Evolutionary conservation across 2,329 filamentous ascomycete genomes (phyloP).

Genomic region (Venturiaceae sp.): DNA sequence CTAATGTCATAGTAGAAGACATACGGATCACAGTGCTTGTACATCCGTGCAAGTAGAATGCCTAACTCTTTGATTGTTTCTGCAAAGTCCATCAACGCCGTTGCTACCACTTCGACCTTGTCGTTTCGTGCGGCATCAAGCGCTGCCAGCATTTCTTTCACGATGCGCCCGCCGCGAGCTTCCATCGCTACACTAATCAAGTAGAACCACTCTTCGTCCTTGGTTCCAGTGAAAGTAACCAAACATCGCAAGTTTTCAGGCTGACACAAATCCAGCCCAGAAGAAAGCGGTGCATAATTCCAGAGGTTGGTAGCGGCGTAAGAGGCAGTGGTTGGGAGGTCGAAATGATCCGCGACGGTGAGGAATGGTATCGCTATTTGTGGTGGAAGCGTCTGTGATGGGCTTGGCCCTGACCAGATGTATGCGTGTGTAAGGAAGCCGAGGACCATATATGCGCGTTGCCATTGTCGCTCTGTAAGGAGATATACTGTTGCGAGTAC

Average conservation of each 20-base stretch:
- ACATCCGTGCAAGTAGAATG: slow-evolving; percentile 37
- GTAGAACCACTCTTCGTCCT: slow-evolving; percentile 34
- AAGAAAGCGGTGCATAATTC: slow-evolving; percentile 19
- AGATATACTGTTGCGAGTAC: slow-evolving; percentile 65
- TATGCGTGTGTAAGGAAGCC: slow-evolving; percentile 67
- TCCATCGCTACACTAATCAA: slow-evolving; percentile 44
- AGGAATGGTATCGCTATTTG: slow-evolving; percentile 21
- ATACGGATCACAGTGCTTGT: slow-evolving; percentile 37
- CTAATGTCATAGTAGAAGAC: slow-evolving; percentile 44
- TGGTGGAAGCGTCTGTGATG: slow-evolving; percentile 18
- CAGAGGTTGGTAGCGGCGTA: slow-evolving; percentile 24
- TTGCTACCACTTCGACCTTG: slow-evolving; percentile 26
- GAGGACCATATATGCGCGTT: slow-evolving; percentile 64
- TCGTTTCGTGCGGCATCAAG: slow-evolving; percentile 33
- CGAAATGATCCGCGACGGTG: slow-evolving; percentile 19
- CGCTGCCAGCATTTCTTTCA: slow-evolving; percentile 36
- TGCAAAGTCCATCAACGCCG: slow-evolving; percentile 29
- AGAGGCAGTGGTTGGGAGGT: slow-evolving; percentile 22
- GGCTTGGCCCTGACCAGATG: slow-evolving; percentile 59
- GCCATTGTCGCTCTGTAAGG: slow-evolving; percentile 72
- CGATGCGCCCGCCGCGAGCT: slow-evolving; percentile 36
- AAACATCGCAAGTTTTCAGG: slow-evolving; percentile 20
- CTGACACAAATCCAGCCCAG: slow-evolving; percentile 16
- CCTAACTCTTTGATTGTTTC: slow-evolving; percentile 32
- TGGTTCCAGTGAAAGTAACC: slow-evolving; percentile 21